Percentiles rank a stretch among this genome's conserved stretches.
Evolutionary conservation across 352 stramenopile genomes (phyloP).

Genomic region (Phytophthora boehmeriae): DNA sequence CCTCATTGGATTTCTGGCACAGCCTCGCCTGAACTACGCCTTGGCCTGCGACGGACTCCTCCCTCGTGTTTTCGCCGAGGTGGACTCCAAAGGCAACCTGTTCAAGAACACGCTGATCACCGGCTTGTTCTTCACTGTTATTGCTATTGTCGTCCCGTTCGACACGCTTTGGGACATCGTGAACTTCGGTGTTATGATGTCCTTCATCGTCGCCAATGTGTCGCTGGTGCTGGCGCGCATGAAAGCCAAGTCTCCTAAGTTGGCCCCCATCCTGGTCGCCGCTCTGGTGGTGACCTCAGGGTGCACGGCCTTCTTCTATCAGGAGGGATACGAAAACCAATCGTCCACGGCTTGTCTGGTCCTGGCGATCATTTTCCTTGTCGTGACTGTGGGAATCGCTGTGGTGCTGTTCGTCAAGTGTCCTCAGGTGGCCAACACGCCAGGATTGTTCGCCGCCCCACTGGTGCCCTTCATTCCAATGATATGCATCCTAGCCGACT

Average conservation of each 20-base stretch:
- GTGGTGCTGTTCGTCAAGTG: constrained; percentile 54
- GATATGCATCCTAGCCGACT: constrained; percentile 65
- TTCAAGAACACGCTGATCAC: constrained; percentile 81
- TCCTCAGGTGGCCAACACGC: constrained; percentile 37
- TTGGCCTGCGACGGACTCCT: constrained; percentile 94
- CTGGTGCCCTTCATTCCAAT: constrained; percentile 64
- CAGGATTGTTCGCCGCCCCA: constrained; percentile 46
- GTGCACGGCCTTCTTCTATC: constrained; percentile 58
- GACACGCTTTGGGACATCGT: constrained; percentile 86
- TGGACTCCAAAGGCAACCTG: constrained; percentile 78
- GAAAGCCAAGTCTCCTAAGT: constrained; percentile 49
- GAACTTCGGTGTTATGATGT: constrained; percentile 85
- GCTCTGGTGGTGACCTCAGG: constrained; percentile 43
- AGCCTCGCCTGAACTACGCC: constrained; percentile 93
- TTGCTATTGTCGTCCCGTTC: constrained; percentile 83
- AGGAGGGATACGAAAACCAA: constrained; percentile 56
- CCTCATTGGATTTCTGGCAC: constrained; percentile 93
- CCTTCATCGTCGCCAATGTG: constrained; percentile 85
- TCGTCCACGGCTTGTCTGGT: constrained; percentile 41
- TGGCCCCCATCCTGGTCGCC: constrained; percentile 40
- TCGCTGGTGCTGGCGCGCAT: constrained; percentile 70
- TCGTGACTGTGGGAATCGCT: constrained; percentile 37
- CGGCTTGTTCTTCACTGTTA: constrained; percentile 66
- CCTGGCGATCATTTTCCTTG: constrained; percentile 54
- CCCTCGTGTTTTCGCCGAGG: constrained; percentile 87